phyloP scores from a whole-genome alignment of 1,284 basidiomycete species.

The Rhodotorula sp. region DNA sequence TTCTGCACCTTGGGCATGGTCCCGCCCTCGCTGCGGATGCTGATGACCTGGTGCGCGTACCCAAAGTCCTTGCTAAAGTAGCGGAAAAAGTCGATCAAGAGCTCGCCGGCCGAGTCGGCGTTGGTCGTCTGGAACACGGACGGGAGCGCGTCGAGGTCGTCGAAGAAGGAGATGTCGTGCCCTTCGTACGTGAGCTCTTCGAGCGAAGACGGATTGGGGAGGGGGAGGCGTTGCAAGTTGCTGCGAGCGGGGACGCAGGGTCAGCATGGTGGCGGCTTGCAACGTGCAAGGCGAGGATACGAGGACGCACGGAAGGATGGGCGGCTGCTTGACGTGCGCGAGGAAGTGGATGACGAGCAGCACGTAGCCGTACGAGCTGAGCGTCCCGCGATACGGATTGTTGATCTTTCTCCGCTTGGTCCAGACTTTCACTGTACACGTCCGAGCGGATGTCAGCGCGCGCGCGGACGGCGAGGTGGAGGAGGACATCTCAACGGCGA shows the following conservation, averaged over 20 bases:
- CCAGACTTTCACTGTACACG: conserved; percentile 87
- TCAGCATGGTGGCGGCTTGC: conserved; percentile 66
- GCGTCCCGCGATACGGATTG: conserved; percentile 92
- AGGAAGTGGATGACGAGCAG: conserved; percentile 97
- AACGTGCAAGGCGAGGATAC: conserved; percentile 54
- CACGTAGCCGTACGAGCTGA: conserved; percentile 97
- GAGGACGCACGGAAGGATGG: conserved; percentile 68
- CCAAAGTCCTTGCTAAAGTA: conserved; percentile 92
- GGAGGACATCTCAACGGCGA: conserved; percentile 42
- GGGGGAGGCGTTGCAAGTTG: conserved; percentile 52
- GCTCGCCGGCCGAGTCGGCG: conserved; percentile 86
- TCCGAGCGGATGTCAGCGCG: too few relatives aligned
- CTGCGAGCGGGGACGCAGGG: conserved; percentile 26
- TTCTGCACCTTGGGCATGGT: conserved; percentile 85
- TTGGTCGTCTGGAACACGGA: conserved; percentile 93
- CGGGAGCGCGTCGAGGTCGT: conserved; percentile 88
- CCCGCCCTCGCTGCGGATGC: conserved; percentile 74
- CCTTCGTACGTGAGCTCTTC: conserved; percentile 84
- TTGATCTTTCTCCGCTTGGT: conserved; percentile 98
- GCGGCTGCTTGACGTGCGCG: conserved; percentile 92
- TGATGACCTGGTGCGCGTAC: conserved; percentile 88
- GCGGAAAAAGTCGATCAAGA: conserved; percentile 97
- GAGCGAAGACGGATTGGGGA: conserved; percentile 43
- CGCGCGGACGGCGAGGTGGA: too few relatives aligned
- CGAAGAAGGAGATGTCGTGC: conserved; percentile 75